phyloP scores from a whole-genome alignment of 2,329 filamentous ascomycete genomes.

The Byssothecium circinans region DNA sequence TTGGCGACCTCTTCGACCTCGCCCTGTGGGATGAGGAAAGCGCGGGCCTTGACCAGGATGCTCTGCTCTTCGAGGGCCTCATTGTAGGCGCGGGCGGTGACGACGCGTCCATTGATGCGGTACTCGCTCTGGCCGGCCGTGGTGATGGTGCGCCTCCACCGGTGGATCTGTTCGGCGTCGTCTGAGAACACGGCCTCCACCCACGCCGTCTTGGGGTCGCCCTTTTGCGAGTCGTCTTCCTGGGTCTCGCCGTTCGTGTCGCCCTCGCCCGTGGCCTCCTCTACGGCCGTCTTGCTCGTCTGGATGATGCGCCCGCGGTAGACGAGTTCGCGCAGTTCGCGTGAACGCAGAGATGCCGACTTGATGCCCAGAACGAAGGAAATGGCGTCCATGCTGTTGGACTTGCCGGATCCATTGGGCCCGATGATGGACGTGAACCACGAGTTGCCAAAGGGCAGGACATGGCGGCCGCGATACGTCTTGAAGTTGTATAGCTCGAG shows the following conservation, averaged over 20 bases:
- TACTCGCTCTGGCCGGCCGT: constrained; percentile 89
- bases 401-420: constrained; percentile 99
- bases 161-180: constrained; percentile 90
- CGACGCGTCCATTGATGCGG: constrained; percentile 88
- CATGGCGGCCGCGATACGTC: constrained; percentile 97
- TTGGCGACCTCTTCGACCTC: constrained; percentile 97
- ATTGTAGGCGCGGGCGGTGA: constrained; percentile 91
- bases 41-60: constrained; percentile 95
- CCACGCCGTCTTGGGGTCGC: constrained; percentile 93
- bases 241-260: constrained; percentile 48
- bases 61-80: constrained; percentile 89
- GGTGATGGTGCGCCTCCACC: constrained; percentile 95
- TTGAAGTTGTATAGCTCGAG: constrained; percentile 99
- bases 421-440: constrained; percentile 99
- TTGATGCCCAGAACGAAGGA: constrained; percentile 99
- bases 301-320: constrained; percentile 93
- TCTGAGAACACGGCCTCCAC: constrained; percentile 99
- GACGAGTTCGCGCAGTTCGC: constrained; percentile 89
- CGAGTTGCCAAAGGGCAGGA: constrained; percentile 90
- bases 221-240: constrained; percentile 57
- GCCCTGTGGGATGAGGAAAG: constrained; percentile 97
- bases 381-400: constrained; percentile 99
- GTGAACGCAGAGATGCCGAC: constrained; percentile 93
- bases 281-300: constrained; percentile 89
- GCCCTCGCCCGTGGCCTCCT: constrained; percentile 48